Percentiles rank a stretch among this genome's conserved stretches.
phyloP scores from a whole-genome alignment of 495 filamentous ascomycete species.

The Aspergillus hancockii region DNA sequence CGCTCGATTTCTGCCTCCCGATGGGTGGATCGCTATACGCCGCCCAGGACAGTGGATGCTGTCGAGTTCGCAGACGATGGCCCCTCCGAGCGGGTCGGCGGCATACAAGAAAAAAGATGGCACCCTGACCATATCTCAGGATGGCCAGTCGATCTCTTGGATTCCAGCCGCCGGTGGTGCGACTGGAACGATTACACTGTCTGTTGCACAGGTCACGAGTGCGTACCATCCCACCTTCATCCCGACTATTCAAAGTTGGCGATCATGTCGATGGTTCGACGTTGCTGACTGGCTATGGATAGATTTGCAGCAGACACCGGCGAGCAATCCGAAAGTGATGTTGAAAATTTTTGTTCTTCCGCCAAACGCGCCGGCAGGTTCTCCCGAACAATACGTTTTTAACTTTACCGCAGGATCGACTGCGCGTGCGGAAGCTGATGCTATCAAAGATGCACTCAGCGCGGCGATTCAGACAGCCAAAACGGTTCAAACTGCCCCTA shows the following conservation, averaged over 20 bases:
- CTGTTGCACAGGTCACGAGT: slow-evolving; percentile 80
- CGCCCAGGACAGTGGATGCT: slow-evolving; percentile 46
- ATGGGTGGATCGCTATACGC: slow-evolving; percentile 45
- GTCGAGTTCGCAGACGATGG: slow-evolving; percentile 46
- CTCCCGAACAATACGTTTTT: slow-evolving; percentile 75
- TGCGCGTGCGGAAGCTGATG: slow-evolving; percentile 79
- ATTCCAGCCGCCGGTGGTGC: slow-evolving; percentile 58
- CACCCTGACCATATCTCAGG: slow-evolving; percentile 67
- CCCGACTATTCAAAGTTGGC: background rate
- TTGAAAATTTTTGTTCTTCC: slow-evolving; percentile 79
- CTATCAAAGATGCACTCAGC: slow-evolving; percentile 80
- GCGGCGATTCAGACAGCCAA: slow-evolving; percentile 71
- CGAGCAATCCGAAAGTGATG: slow-evolving; percentile 80
- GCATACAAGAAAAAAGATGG: slow-evolving; percentile 98
- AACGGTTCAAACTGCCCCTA: slow-evolving; percentile 44
- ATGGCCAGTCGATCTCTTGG: slow-evolving; percentile 76
- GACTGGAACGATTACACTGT: slow-evolving; percentile 61
- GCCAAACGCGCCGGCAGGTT: slow-evolving; percentile 47
- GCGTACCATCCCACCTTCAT: slow-evolving; percentile 26
- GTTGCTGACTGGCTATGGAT: background rate
- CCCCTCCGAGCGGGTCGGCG: slow-evolving; percentile 67
- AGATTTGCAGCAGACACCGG: slow-evolving; percentile 90
- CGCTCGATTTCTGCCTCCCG: slow-evolving; percentile 34
- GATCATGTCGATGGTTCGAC: background rate
- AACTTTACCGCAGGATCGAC: slow-evolving; percentile 76